Evolutionary conservation across 495 filamentous ascomycete genomes (phyloP), one percentile per base, ranked within the genome.

Genomic region (Aspergillus kassunensis): DNA sequence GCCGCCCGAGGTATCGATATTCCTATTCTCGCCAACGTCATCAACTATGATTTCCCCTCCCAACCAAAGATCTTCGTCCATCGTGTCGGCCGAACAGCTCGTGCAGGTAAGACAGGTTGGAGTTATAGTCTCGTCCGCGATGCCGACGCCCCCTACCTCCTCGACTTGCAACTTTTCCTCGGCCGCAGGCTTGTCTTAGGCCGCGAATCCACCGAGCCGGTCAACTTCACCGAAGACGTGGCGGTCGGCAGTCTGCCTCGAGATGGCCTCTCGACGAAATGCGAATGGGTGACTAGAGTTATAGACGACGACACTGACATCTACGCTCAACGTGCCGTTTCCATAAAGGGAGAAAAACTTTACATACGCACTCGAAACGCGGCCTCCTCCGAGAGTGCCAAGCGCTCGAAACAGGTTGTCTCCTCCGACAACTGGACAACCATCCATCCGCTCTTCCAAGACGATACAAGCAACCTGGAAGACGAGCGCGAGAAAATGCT

Each of bases 1-100:
- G 93, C 95, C 11, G 93, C 93, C 10, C 79, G 93, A 74, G 93
- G 93, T 78, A 95, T 99, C 53, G 93, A 99, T 84, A 96, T 97
- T 55, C 93, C 93, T 0, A 76, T 95, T 27, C 82, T 99, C 10
- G 91, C 90, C 34, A 97, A 99, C 63, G 93, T 97, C 44, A 93
- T 99, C 72, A 97, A 99, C 74, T 99, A 95, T 74, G 90, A 97
- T 56, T 97, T 99, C 61, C 93, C 93, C 3, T 85, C 92, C 5
- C 92, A 97, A 59, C 91, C 93, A 20, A 99, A 99, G 67, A 83
- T 97, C 15, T 97, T 92, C 58, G 86, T 99, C 51, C 93, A 99
- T 67, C 86, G 93, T 60, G 95, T 99, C 23, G 93, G 93, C 55
- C 82, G 93, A 65, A 97, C 93, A 11, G 93, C 93, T 20, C 81